Conservation (phyloP, 2,329 filamentous ascomycete species). For the Penicillium fuscoglaucum region DNA sequence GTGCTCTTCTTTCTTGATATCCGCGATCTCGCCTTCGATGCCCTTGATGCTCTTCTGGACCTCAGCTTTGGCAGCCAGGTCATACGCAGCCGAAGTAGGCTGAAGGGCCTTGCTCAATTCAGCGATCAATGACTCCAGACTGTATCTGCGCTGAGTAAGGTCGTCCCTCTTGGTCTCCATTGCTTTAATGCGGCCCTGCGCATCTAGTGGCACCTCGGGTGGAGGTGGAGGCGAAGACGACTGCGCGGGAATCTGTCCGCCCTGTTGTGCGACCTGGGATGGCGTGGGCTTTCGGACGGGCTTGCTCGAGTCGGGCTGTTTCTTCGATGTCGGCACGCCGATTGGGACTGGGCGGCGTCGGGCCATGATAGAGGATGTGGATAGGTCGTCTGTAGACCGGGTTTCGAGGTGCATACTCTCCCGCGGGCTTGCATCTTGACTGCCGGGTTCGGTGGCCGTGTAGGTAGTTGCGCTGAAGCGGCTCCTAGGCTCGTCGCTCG, state of each 20-base stretch:
- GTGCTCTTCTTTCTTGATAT: slow-evolving; percentile 74
- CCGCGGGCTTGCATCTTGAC: slow-evolving; percentile 39
- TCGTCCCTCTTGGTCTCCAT: slow-evolving; percentile 66
- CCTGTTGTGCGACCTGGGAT: slow-evolving; percentile 33
- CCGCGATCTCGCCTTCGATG: slow-evolving; percentile 66
- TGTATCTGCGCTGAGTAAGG: slow-evolving; percentile 66
- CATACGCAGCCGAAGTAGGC: slow-evolving; percentile 64
- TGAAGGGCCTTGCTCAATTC: slow-evolving; percentile 80
- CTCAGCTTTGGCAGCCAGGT: slow-evolving; percentile 59
- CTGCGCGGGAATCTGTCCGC: slow-evolving; percentile 22
- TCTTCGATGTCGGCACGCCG: slow-evolving; percentile 33
- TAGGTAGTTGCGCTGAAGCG: slow-evolving; percentile 63
- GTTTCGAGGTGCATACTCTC: slow-evolving; percentile 34
- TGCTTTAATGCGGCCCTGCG: slow-evolving; percentile 64
- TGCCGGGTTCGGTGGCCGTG: slow-evolving; percentile 40
- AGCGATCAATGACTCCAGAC: slow-evolving; percentile 69
- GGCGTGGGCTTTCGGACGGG: slow-evolving; percentile 46
- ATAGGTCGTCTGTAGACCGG: slow-evolving; percentile 32
- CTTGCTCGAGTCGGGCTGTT: slow-evolving; percentile 31
- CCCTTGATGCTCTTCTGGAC: slow-evolving; percentile 66
- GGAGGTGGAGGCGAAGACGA: slow-evolving; percentile 58
- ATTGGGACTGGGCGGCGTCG: slow-evolving; percentile 42
- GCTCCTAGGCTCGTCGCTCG: slow-evolving; percentile 55
- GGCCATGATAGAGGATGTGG: slow-evolving; percentile 39
- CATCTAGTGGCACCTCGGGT: slow-evolving; percentile 54